Evolutionary conservation across 192 early-diverging fungal genomes (phyloP), one percentile per base, ranked within the genome.

Genomic region (Gamsiella multidivaricata): DNA sequence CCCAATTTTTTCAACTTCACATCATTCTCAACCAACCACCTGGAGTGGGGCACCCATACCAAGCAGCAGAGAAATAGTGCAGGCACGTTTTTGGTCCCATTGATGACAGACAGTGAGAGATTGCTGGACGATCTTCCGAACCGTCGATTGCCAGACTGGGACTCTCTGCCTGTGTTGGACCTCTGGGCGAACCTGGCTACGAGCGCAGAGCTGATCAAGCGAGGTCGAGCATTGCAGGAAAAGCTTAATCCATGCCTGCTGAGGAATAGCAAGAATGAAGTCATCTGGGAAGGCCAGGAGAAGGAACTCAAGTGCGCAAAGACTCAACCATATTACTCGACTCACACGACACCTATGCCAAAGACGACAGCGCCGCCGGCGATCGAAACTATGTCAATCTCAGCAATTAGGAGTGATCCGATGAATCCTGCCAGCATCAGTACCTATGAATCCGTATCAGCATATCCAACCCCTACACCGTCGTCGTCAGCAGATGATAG

Each of bases 21-120:
- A 14, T 83, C 83, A 5, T 87, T 89, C 32, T 86, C 88, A 3
- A 89, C 88, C 36, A 89, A 89, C 68, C 88, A 89, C 74, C 70
- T 86, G 14, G 88, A 89, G 49, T 81, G 69, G 57, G 88, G 88
- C n/a, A 85, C 80, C 2, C 86, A 89, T 50, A 84, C 87, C 10
- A 84, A 85, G 49, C 76, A 74, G 20, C 74, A 78, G 46, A 65
- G 80, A 18, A 80, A 82, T 59, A 87, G 84, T 50, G 81, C 79
- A 47, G 54, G 55, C 49, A 68, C 69, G 32, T 89, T 89, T 62
- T 65, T 71, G 52, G 83, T 89, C 7, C 88, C 88, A n/a, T 69
- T 89, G 3, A 89, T 89, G 86, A 69, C 84, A 23, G 81, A 86
- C 31, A 81, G 85, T 22, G 65, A 81, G 29, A 62, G 54, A 45